Base-by-base conservation (phyloP, 768 basidiomycete genomes). In the Dioszegia aurantiaca region DNA sequence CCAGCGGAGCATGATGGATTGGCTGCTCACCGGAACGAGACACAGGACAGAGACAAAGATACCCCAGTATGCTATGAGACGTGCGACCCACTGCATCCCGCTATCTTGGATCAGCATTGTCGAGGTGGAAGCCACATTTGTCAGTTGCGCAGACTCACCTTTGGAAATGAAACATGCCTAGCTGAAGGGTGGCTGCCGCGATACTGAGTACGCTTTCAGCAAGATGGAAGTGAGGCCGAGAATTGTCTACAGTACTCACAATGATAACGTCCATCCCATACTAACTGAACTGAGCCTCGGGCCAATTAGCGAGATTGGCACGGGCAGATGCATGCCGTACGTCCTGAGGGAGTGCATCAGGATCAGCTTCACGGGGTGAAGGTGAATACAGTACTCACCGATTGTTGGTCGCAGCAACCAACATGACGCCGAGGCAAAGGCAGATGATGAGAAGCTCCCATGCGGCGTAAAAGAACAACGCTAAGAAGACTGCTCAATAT, bases 291-390 rank as follows among this genome's bases (percentile, higher is more conserved):
- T 64, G 39, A 61, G 47, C 26, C 69, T 39, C 3, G 69, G 69
- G 19, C 69, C 69, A 3, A 71, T 68, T 1, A 71, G 56, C 2
- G 69, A 68, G 17, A 71, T 62, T 28, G 62, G 60, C 48, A 58
- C 60, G 17, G 60, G 55, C 9, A 66, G 24, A 44, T 68, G 67
- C 67, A 68, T 68, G 1, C 69, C 69, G 48, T 55, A 68, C 12
- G 55, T 60, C 37, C 69, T 71, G 27, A 9, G 5, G n/a, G n/a
- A n/a, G n/a, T n/a, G n/a, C 23, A 19, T 53, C 30, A 55, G 36
- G 21, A 37, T 60, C 16, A 28, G 49, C 45, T 37, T 27, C 3
- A 52, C 36, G 11, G 26, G 10, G 11, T 44, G 11, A 23, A 37
- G 37, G 47, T 39, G 12, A 33, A 27, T 19, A 44, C 6, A 17